Conservation (phyloP, 1,284 basidiomycete genomes). For the Malassezia sp. region DNA sequence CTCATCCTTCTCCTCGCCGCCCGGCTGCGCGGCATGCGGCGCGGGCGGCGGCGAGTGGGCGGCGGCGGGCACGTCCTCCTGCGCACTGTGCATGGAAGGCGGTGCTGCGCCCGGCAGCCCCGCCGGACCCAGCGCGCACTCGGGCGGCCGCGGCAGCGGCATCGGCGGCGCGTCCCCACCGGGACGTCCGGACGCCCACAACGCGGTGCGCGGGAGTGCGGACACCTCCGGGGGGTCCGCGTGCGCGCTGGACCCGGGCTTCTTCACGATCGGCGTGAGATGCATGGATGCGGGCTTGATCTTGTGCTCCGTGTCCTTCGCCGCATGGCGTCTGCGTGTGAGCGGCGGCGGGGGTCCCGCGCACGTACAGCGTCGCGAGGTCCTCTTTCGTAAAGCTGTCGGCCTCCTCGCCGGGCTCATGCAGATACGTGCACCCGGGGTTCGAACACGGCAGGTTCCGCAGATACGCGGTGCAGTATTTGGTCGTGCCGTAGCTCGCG, state of each 20-base stretch:
- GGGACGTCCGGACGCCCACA: constrained; percentile 42
- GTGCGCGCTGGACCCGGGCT: constrained; percentile 13
- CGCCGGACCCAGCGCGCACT: background rate
- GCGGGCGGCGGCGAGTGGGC: background rate
- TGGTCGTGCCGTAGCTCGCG: constrained; percentile 90
- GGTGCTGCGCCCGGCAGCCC: too few relatives aligned
- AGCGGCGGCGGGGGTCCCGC: too few relatives aligned
- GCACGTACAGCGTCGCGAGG: constrained; percentile 38
- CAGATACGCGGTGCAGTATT: constrained; percentile 94
- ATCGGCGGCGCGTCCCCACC: constrained; percentile 11
- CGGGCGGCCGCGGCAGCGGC: too few relatives aligned
- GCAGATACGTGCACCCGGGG: constrained; percentile 80
- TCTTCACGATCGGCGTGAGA: constrained; percentile 22
- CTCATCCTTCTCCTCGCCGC: constrained; percentile 43
- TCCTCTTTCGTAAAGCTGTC: constrained; percentile 59
- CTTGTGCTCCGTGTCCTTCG: constrained; percentile 44
- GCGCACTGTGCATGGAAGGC: background rate
- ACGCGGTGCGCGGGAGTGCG: constrained; percentile 43
- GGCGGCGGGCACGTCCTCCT: background rate
- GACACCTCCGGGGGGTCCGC: constrained; percentile 24
- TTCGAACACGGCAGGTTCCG: constrained; percentile 75
- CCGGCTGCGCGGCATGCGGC: background rate
- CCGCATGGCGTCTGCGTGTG: constrained; percentile 44
- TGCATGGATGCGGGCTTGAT: constrained; percentile 34
- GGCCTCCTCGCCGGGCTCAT: constrained; percentile 96